phyloP scores from a whole-genome alignment of 2,329 filamentous ascomycete genomes.

The Cladosporium sp. region DNA sequence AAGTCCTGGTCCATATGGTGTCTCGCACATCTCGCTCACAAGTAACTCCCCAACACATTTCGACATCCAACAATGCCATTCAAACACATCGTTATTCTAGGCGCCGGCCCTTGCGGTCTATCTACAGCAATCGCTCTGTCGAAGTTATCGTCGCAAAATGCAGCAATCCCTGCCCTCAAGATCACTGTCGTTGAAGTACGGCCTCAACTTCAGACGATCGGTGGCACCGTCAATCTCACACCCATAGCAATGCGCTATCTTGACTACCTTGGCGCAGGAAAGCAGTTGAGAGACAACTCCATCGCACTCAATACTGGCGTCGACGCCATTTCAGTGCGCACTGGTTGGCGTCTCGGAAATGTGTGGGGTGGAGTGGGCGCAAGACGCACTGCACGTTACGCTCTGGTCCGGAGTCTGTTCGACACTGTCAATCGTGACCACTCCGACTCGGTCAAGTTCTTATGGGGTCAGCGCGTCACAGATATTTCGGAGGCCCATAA shows the following conservation, averaged over 20 bases:
- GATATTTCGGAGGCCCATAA: slow-evolving; percentile 20
- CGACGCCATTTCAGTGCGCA: background rate
- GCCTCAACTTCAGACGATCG: slow-evolving; percentile 10
- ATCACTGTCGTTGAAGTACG: slow-evolving; percentile 12
- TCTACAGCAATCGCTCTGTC: slow-evolving; percentile 22
- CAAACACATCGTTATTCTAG: slow-evolving; percentile 23
- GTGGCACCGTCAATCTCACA: slow-evolving; percentile 15
- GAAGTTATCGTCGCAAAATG: slow-evolving; percentile 26
- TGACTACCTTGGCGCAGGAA: slow-evolving; percentile 13
- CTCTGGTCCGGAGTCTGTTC: slow-evolving; percentile 6
- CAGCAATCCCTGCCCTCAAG: background rate
- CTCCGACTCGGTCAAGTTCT: slow-evolving; percentile 23
- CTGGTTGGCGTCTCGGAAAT: slow-evolving; percentile 8
- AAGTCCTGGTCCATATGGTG: too few species aligned
- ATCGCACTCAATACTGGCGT: slow-evolving; percentile 10
- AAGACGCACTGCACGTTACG: slow-evolving; percentile 11
- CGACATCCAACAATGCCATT: background rate
- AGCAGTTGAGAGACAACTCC: slow-evolving; percentile 5
- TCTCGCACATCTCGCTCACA: too few species aligned
- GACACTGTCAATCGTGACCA: background rate
- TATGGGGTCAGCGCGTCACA: slow-evolving; percentile 40
- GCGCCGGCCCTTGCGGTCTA: slow-evolving; percentile 25
- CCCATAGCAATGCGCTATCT: slow-evolving; percentile 15
- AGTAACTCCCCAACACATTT: too few species aligned
- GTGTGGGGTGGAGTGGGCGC: slow-evolving; percentile 1